Evolutionary conservation across 2,329 filamentous ascomycete species (phyloP), one percentile per base, ranked within the genome.

Genomic region (Paecilomyces variotii): DNA sequence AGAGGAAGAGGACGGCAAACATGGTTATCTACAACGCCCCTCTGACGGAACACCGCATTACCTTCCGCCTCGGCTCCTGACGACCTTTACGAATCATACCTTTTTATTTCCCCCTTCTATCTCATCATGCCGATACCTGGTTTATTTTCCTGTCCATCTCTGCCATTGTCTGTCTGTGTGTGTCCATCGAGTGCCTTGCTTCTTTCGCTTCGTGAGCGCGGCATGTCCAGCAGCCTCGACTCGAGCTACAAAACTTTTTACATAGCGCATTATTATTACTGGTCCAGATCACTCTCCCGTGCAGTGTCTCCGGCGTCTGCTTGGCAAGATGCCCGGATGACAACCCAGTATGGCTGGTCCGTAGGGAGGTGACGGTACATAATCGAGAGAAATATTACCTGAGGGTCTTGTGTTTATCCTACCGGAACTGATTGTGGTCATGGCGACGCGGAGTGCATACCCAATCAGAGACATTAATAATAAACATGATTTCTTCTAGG

Each of bases 41-140:
- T 54, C 32, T 12, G 12, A 30, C 34, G 25, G 35, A 27, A 26
- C 24, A 39, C 12, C 26, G 7, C 35, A 56, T 26, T 45, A 56
- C n/a, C 34, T 39, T 39, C 35, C 35, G 53, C 54, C 30, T 45
- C 54, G 28, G 34, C 54, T 56, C 25, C 34, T 56, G 34, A 56
- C 54, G 54, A 56, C 54, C 35, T 56, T 56, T 30, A 56, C 24
- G 54, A 56, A 26, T 25, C 34, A 28, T 35, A 28, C 28, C 26
- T 24, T n/a, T 32, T 30, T 25, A 25, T 52, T 28, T 28, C 24
- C 10, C 25, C 19, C 24, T 26, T 24, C 12, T 28, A 52, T 10
- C 50, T 52, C 10, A 12, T 52, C 50, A 26, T 19, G 28, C 27
- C 25, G 19, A 26, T 56, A 56, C 54, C 53, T 54, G 28, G 28